Conservation (phyloP, 179 eudicot species). For the Spinacia oleracea region DNA sequence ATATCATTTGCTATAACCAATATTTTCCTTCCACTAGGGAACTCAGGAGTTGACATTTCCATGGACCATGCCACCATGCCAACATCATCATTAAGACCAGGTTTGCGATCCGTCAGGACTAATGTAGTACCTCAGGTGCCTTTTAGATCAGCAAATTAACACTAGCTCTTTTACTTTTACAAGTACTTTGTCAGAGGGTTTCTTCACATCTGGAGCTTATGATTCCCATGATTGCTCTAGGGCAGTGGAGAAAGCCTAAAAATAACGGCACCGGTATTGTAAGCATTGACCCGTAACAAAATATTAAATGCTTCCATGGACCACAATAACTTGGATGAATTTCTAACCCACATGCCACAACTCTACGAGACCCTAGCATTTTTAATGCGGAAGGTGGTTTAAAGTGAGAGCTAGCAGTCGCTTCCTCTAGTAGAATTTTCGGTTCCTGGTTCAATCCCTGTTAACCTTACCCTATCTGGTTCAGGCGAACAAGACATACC, state of each 20-base stretch:
- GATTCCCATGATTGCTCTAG: constrained; percentile 72
- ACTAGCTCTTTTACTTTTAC: constrained; percentile 68
- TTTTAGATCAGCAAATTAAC: constrained; percentile 69
- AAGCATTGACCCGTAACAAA: background rate
- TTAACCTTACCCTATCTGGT: no score
- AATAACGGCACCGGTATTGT: constrained; percentile 5
- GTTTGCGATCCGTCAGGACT: constrained; percentile 55
- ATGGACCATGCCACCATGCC: constrained; percentile 98
- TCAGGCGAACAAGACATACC: no score
- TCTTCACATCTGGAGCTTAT: constrained; percentile 38
- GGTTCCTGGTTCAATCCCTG: no score
- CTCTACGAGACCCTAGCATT: background rate
- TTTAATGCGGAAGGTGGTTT: no score
- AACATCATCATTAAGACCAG: constrained; percentile 72
- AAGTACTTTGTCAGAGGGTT: constrained; percentile 48
- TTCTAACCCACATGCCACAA: background rate
- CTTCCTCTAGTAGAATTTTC: no score
- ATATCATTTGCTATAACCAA: constrained; percentile 85
- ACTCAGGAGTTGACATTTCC: constrained; percentile 95
- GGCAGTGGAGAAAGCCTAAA: constrained; percentile 87
- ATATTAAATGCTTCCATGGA: background rate
- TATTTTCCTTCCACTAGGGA: constrained; percentile 83
- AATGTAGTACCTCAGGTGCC: constrained; percentile 85
- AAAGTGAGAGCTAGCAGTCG: no score
- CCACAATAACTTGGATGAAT: background rate